These are phyloP conservation scores for Pistacia atlantica DNA, from an alignment of 345 rosid species.

Conservation along the genomic window DNA sequence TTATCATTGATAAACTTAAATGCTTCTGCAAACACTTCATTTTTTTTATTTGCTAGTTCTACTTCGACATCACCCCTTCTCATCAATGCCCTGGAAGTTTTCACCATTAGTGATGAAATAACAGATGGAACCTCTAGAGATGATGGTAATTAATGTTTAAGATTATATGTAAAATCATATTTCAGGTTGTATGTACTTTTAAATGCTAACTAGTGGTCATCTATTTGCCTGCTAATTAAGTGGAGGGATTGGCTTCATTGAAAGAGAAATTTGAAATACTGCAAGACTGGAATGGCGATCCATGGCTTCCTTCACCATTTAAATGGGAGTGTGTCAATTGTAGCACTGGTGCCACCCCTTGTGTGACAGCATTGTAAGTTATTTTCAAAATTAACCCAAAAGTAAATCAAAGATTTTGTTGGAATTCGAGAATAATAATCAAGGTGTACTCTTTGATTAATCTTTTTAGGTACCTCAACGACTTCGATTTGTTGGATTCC, in stretches of 20 bases:
- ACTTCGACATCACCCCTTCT: conserved; percentile 52
- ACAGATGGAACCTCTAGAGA: conserved; percentile 34
- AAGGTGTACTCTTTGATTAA: not conserved
- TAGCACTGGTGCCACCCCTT: conserved; percentile 23
- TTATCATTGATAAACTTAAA: not conserved
- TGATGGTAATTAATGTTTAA: conserved; percentile 27
- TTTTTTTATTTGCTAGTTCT: conserved; percentile 32
- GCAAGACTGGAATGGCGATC: conserved; percentile 43
- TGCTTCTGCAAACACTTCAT: conserved; percentile 28
- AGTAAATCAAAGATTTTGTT: no score
- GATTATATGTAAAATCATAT: no score
- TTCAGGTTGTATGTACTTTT: not conserved
- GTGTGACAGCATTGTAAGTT: conserved; percentile 44
- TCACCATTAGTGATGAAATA: conserved; percentile 19
- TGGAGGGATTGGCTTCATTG: conserved; percentile 29
- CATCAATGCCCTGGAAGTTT: conserved; percentile 48
- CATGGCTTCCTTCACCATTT: conserved; percentile 45
- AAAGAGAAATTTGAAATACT: conserved; percentile 18
- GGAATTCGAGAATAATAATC: not conserved
- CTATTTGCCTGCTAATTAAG: conserved; percentile 15
- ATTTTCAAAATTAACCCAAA: not conserved
- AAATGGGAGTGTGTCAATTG: conserved; percentile 54
- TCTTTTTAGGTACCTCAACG: conserved; percentile 31
- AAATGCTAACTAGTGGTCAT: not conserved
- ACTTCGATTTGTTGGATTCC: conserved; percentile 21